Percentiles rank a stretch among this genome's conserved stretches.
These are phyloP conservation scores for Prunus armeniaca DNA, from an alignment of 306 rosid genomes.

Conservation along the genomic window DNA sequence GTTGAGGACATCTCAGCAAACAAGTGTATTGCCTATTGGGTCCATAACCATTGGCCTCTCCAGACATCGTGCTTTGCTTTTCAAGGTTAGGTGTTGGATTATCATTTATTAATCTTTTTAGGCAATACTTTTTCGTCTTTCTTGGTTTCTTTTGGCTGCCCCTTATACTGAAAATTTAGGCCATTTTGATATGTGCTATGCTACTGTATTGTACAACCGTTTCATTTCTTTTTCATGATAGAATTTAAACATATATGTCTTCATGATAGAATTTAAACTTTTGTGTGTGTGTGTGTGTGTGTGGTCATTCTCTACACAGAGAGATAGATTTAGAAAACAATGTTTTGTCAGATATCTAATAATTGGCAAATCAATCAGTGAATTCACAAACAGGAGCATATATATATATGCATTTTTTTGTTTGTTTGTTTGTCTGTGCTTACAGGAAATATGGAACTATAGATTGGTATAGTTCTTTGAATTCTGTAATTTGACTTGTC, in stretches of 20 bases:
- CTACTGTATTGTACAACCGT: background rate
- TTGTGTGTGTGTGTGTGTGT: too few species aligned
- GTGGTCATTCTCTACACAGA: too few species aligned
- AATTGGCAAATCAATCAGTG: background rate
- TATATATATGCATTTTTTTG: background rate
- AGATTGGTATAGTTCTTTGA: background rate
- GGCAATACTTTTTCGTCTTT: background rate
- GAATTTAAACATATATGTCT: too few species aligned
- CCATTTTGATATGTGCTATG: background rate
- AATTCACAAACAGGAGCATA: background rate
- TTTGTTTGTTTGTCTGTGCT: background rate
- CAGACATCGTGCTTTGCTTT: constrained; percentile 96
- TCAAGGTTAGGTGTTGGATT: constrained; percentile 62
- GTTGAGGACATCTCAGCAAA: constrained; percentile 71
- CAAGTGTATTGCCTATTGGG: constrained; percentile 87
- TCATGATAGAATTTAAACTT: too few species aligned
- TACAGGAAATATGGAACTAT: background rate
- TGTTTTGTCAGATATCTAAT: too few species aligned
- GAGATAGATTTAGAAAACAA: too few species aligned
- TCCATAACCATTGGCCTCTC: constrained; percentile 90
- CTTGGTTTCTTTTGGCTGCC: constrained; percentile 20
- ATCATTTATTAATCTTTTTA: background rate
- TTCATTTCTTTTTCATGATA: background rate
- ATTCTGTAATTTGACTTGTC: background rate
- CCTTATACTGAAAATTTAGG: background rate